Evolutionary conservation across 495 filamentous ascomycete species (phyloP), one percentile per base, ranked within the genome.

Genomic region (Penicillium antarcticum): DNA sequence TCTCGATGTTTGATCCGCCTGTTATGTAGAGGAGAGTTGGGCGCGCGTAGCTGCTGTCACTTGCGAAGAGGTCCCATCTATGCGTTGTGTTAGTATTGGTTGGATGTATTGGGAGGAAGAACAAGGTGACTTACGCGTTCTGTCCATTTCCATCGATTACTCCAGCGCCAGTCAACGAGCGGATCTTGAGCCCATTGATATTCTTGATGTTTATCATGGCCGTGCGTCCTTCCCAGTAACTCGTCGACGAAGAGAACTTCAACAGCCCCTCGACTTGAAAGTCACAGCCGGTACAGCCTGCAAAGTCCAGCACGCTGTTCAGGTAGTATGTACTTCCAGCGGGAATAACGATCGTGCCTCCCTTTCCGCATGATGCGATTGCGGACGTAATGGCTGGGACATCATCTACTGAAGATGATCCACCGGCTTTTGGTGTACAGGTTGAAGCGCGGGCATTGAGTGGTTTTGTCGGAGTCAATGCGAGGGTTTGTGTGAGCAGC

Each of bases 91-190:
- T 36, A 51, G 34, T 13, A 41, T 43, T 1, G 21, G 5, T 23
- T 5, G 21, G 7, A 10, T 7, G 3, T 8, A 11, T 4, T 32
- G 26, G 6, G 16, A 13, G 17, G 21, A 32, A 3, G 13, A 32
- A 10, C 13, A 35, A 14, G 9, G 45, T 19, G n/a, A 29, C 55
- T 40, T 58, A 68, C 46, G 70, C 61, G 21, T 68, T 56, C 49
- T 77, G 74, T 5, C 74, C 74, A 57, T 76, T 75, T 1, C 74
- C 74, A 53, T 78, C 72, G 42, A 78, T 69, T 0, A 76, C 57
- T 9, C 74, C 74, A 0, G 36, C 46, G 3, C 74, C 74, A 0
- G 73, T 71, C 5, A 70, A 7, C 9, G 72, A 75, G 3, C 61
- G 60, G 9, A 75, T 59, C 36, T 56, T 73, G 17, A 71, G 60